These are phyloP conservation scores for Excoecaria cochinchinensis DNA, from an alignment of 345 rosid species.

Conservation along the genomic window DNA sequence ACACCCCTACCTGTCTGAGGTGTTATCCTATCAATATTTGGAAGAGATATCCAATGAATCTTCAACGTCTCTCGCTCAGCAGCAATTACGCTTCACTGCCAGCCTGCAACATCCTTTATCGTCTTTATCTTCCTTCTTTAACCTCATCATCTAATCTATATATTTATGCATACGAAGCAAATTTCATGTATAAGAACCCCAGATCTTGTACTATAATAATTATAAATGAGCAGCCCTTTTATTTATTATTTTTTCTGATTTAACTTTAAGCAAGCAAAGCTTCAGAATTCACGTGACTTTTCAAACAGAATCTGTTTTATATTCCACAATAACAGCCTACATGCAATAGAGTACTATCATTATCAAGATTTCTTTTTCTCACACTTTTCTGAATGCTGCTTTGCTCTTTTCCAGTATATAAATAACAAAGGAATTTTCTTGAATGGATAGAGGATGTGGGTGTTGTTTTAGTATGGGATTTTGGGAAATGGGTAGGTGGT, in stretches of 20 bases:
- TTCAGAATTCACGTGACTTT: conserved; percentile 46
- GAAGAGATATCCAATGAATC: too few relatives aligned
- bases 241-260: not conserved
- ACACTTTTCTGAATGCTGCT: not conserved
- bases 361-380: conserved; percentile 12
- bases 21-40: too few relatives aligned
- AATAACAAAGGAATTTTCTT: conserved; percentile 8
- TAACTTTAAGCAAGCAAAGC: conserved; percentile 14
- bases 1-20: too few relatives aligned
- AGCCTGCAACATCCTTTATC: not conserved
- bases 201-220: not conserved
- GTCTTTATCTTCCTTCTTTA: not conserved
- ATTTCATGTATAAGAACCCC: not conserved
- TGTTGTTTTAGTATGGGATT: not conserved
- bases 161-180: not conserved
- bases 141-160: not conserved
- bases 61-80: not conserved
- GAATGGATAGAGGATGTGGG: conserved; percentile 15
- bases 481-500: conserved; percentile 35
- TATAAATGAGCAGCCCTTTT: conserved; percentile 16
- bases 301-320: conserved; percentile 35
- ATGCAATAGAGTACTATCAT: conserved; percentile 15
- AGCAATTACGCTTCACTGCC: not conserved
- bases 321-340: not conserved
- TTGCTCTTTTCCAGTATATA: not conserved